Percentiles rank a stretch among this genome's conserved stretches.
These are phyloP conservation scores for Pyrus hybrid DNA, from an alignment of 331 rosid species.

Conservation along the genomic window DNA sequence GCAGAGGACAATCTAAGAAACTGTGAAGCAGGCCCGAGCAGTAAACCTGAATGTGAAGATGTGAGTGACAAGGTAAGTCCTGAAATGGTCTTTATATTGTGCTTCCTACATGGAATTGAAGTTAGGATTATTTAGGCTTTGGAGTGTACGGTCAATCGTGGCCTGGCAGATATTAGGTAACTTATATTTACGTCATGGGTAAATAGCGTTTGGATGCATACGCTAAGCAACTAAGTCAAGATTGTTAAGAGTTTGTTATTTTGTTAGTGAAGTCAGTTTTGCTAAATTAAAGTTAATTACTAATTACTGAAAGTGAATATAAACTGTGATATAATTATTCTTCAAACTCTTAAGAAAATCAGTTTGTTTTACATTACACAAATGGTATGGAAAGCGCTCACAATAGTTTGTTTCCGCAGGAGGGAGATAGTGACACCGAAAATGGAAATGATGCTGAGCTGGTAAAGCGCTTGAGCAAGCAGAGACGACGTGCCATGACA, in stretches of 20 bases:
- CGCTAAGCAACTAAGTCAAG: background rate
- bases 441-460: conserved; percentile 42
- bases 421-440: conserved; percentile 19
- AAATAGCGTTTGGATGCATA: background rate
- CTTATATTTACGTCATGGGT: background rate
- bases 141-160: background rate
- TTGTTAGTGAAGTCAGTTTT: background rate
- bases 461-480: conserved; percentile 49
- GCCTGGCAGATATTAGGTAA: background rate
- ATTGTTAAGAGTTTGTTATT: background rate
- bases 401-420: conserved; percentile 23
- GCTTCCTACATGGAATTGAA: background rate
- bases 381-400: background rate
- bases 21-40: conserved; percentile 28
- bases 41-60: conserved; percentile 34
- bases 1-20: conserved; percentile 18
- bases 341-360: background rate
- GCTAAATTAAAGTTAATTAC: background rate
- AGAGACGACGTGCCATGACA: conserved; percentile 49
- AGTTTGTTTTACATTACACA: background rate
- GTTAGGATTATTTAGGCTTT: background rate
- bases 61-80: conserved; percentile 27
- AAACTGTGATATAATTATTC: background rate
- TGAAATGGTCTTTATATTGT: background rate
- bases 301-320: background rate